These are phyloP conservation scores for Teratosphaeria nubilosa DNA, from an alignment of 2,329 filamentous ascomycete genomes.

Conservation along the genomic window DNA sequence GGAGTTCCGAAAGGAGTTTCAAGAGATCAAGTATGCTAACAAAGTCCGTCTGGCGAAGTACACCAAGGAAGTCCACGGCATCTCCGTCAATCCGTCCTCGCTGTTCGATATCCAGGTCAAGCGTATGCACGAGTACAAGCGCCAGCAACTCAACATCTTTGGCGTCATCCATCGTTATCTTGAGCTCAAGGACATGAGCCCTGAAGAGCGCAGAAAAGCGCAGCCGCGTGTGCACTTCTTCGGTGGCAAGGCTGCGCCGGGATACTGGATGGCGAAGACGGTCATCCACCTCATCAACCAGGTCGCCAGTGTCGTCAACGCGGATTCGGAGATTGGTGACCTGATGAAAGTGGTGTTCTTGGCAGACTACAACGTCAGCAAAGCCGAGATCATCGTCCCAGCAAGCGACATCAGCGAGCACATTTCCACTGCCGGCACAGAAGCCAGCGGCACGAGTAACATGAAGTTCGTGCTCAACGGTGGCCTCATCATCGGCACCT, in stretches of 20 bases:
- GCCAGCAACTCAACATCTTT: conserved; percentile 95
- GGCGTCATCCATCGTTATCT: conserved; percentile 94
- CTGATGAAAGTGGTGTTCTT: conserved; percentile 94
- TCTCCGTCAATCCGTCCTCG: conserved; percentile 75
- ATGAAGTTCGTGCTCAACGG: conserved; percentile 99
- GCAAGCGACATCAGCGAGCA: conserved; percentile 96
- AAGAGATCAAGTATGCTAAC: conserved; percentile 92
- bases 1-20: conserved; percentile 87
- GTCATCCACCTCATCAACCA: conserved; percentile 86
- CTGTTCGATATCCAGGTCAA: conserved; percentile 98
- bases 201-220: conserved; percentile 77
- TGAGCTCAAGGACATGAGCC: conserved; percentile 71
- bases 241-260: conserved; percentile 92
- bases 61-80: conserved; percentile 71
- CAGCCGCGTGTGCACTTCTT: conserved; percentile 89
- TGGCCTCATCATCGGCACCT: conserved; percentile 93
- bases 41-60: conserved; percentile 86
- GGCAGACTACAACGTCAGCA: conserved; percentile 98
- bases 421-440: conserved; percentile 94
- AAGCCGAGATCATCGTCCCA: conserved; percentile 91
- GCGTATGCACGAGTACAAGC: conserved; percentile 98
- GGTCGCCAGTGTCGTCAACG: conserved; percentile 83
- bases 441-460: conserved; percentile 82
- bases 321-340: conserved; percentile 83
- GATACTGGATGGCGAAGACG: conserved; percentile 99